These are phyloP conservation scores for Elaeagnus macrophylla DNA, from an alignment of 306 rosid genomes.

Conservation along the genomic window DNA sequence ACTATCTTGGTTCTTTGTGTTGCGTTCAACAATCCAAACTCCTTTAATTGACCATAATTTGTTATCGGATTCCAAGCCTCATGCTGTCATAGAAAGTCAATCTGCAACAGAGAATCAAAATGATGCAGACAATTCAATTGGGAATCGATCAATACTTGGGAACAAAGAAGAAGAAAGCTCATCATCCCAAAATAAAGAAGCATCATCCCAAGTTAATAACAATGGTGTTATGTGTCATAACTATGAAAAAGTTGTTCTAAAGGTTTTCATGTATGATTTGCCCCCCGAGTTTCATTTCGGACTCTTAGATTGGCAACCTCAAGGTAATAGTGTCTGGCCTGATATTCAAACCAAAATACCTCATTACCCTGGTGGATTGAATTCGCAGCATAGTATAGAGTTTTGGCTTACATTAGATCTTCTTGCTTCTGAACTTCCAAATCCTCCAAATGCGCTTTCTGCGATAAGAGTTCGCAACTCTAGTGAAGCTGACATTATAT, in stretches of 20 bases:
- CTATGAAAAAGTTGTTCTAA: conserved; percentile 24
- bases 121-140: conserved; percentile 16
- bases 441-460: conserved; percentile 24
- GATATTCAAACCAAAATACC: conserved; percentile 41
- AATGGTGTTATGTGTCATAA: conserved; percentile 17
- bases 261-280: conserved; percentile 68
- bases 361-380: conserved; percentile 66
- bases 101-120: conserved; percentile 13
- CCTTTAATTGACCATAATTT: conserved; percentile 20
- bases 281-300: conserved; percentile 64
- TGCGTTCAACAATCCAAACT: conserved; percentile 31
- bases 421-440: conserved; percentile 52
- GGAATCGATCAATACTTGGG: conserved; percentile 38
- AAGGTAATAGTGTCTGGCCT: conserved; percentile 49
- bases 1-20: conserved; percentile 56
- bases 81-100: conserved; percentile 16
- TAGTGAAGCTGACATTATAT: conserved; percentile 56
- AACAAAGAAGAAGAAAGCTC: conserved; percentile 20
- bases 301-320: conserved; percentile 47
- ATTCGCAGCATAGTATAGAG: conserved; percentile 75
- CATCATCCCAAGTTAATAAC: conserved; percentile 4
- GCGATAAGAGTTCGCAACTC: conserved; percentile 53
- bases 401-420: conserved; percentile 76
- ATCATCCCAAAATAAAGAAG: not conserved
- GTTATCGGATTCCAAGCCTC: conserved; percentile 28